Evolutionary conservation across 371 early-diverging fungal species (phyloP), one percentile per base, ranked within the genome.

Genomic region (Dipsacomyces acuminosporus): DNA sequence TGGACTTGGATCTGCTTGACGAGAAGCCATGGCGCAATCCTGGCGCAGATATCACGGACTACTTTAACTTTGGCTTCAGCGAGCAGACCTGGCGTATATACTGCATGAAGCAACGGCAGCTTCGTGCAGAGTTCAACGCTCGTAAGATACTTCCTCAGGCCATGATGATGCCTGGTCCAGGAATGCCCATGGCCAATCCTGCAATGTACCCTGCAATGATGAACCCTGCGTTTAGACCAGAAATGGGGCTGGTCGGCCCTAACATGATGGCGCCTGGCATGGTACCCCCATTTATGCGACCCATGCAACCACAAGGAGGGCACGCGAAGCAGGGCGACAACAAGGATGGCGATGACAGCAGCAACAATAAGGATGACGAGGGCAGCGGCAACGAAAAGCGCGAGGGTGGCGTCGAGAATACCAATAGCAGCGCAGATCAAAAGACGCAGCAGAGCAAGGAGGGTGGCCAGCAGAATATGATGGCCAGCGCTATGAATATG

Each of bases 21-120:
- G 93, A 93, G 42, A 92, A 91, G 71, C 93, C 93, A 19, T 93
- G 93, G 93, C 73, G 83, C 18, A 84, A 83, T 42, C 91, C 93
- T 9, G 93, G 93, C 2, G 83, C 89, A 7, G 93, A 93, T 59
- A 80, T 92, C 26, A 89, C 91, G 6, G 94, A 93, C 65, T 93
- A 91, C 75, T 93, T 93, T 71, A 93, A 93, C 75, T 93, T 86
- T 74, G 94, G 94, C 8, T 92, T 93, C 70, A 87, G 81, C 64
- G 93, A 93, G 69, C 72, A 73, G 25, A 88, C 86, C 1, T 93
- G 94, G 94, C 80, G 78, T 58, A 67, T 76, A 21, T 93, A 93
- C 64, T 81, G 84, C 61, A 56, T 57, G n/a, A 88, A 84, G 70
- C 93, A 93, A 70, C 83, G 77, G 63, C 63, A 73, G 40, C 36